Base-by-base conservation (phyloP, 176 grass and related monocot species). In the Carex littledalei region DNA sequence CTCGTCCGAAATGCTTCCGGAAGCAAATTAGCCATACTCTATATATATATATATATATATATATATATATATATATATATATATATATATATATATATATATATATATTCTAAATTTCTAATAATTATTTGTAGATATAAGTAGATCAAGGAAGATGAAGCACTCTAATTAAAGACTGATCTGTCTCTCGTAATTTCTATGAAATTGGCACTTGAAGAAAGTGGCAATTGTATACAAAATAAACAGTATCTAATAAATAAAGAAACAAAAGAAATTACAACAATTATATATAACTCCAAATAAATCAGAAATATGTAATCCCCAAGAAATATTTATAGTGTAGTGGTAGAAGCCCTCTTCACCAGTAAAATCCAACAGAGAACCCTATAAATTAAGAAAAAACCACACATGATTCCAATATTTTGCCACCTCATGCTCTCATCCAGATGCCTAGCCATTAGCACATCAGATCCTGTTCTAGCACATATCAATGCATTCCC, bases 301-400 rank as follows among this genome's bases (percentile, higher is more conserved):
- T 18, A 41, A 18, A 56, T 78, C 24, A 49, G 5, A 32, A 56
- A 78, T 56, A 78, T 56, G 6, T 78, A 78, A 54, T 18, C 6
- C 21, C 37, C 16, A 22, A 65, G 35, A 85, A 58, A 24, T 17
- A 21, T 52, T 93, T 85, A 98, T 0, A 98, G 85, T 17, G 88
- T 91, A 78, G 89, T 98, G 77, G 88, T 98, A 63, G 86, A 89
- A 31, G 95, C 95, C 89, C 90, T 92, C 83, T 86, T 92, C 13
- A 93, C 47, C 3, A 98, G 85, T 75, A 98, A 84, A 62, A 67
- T 85, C 93, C 95, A 98, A 72, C 95, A 95, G 62, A 98, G 82
- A 31, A 98, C 24, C 91, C 93, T 89, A 80, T 95, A 93, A 1
- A 89, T 43, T 15, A 95, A 68, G 91, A 95, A 95, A 85, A 95